These are phyloP conservation scores for Quercus phellos DNA, from an alignment of 331 rosid species.

Conservation along the genomic window DNA sequence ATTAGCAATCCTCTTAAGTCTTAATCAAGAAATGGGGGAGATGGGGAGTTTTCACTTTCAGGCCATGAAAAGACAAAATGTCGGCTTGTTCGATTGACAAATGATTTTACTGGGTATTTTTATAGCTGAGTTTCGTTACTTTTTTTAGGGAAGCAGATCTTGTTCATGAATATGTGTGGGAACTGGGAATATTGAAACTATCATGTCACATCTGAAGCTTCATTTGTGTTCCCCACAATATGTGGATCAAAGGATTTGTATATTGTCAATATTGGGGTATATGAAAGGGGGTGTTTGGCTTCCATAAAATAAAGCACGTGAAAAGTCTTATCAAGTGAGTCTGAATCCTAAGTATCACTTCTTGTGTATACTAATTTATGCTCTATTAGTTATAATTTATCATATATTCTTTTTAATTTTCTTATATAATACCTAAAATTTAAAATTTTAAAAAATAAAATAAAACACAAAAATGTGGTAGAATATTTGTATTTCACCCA, in stretches of 20 bases:
- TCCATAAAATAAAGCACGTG: not conserved
- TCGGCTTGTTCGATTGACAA: not conserved
- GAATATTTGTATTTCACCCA: no score
- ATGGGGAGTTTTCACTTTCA: not conserved
- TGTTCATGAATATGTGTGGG: not conserved
- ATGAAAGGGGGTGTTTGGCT: not conserved
- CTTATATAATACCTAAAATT: not conserved
- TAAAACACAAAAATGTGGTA: not conserved
- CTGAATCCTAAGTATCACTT: no score
- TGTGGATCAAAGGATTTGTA: not conserved
- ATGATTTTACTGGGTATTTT: not conserved
- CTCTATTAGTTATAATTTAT: no score
- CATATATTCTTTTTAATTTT: no score
- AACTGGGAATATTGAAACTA: no score
- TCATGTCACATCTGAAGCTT: not conserved
- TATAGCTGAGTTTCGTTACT: not conserved
- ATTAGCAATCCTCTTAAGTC: not conserved
- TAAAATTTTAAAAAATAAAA: not conserved
- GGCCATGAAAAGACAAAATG: not conserved
- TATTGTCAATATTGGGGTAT: not conserved
- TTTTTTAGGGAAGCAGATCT: not conserved
- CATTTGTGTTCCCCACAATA: conserved; percentile 1
- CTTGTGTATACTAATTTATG: no score
- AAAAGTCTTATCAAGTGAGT: not conserved
- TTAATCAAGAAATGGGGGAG: not conserved